Base-by-base conservation (phyloP, 805 yeast species). In the Cyberlindnera galapagoensis region DNA sequence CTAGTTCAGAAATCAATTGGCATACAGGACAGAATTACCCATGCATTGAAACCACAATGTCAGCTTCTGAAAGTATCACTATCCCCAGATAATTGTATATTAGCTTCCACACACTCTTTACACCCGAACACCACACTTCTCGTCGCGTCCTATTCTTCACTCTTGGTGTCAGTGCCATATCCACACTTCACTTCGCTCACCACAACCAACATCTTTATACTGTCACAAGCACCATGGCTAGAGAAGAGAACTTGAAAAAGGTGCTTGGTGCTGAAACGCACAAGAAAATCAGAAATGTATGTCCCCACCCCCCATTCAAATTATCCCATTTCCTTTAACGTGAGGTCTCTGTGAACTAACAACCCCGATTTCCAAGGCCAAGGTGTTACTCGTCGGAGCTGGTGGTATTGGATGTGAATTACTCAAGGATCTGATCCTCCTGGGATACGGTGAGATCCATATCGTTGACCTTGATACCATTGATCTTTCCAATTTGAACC, bases 371-470 rank as follows among this genome's bases (percentile, higher is more conserved):
- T 9, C 18, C 10, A 13, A 53, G 34, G 41, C 82, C 6, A 79
- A 74, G 40, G 84, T 87, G 10, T 60, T 88, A 18, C 62, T 88
- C 59, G 94, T 88, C 3, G 97, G 97, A 4, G 95, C 97, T 1
- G 97, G 97, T 19, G 97, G 97, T 6, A 87, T 88, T 43, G 97
- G 97, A 3, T 88, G 95, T 54, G 97, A 88, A 55, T 61, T 88
- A 27, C 62, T 88, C 36, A 88, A 88, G 52, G 81, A 88, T 51
- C 62, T 88, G 30, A 74, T 84, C 5, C 59, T 86, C 41, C 66
- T 83, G 55, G 88, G 92, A 7, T 80, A 80, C 43, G 92, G 92
- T 3, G 94, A 84, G 49, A 79, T 88, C 35, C 94, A 86, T 52
- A 70, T 88, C 19, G 88, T 88, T n/a, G 99, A 92, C 59, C 66